A percentile compares a stretch with the other conserved stretches of the same genome.
Conservation (phyloP, 768 basidiomycete species). For the Naganishia kalamii region DNA sequence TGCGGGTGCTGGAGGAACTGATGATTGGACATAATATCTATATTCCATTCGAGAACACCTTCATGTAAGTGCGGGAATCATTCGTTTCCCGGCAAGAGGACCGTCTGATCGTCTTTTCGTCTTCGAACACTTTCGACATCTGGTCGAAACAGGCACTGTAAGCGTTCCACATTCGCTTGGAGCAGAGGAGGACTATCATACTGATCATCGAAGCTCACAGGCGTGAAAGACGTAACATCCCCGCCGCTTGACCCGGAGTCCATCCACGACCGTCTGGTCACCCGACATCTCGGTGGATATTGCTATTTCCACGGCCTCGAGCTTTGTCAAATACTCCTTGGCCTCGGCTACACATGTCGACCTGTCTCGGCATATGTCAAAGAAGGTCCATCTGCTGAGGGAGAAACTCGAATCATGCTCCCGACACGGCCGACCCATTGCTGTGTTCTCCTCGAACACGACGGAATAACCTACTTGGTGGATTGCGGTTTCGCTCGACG, state of each 20-base stretch:
- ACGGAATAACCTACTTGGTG: not conserved
- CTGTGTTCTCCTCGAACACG: slow-evolving; percentile 14
- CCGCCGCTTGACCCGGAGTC: slow-evolving; percentile 7
- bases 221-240: not conserved
- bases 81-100: not conserved
- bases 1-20: not conserved
- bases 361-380: slow-evolving; percentile 4
- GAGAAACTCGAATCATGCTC: not conserved
- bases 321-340: slow-evolving; percentile 3
- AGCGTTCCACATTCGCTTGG: not conserved
- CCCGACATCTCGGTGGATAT: slow-evolving; percentile 11
- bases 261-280: slow-evolving; percentile 6
- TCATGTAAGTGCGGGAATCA: slow-evolving; percentile 18
- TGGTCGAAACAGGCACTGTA: slow-evolving; percentile 8
- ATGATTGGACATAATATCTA: slow-evolving; percentile 5
- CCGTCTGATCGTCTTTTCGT: not conserved
- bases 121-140: not conserved
- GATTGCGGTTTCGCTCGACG: slow-evolving; percentile 15
- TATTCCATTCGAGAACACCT: slow-evolving; percentile 22
- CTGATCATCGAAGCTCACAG: not conserved
- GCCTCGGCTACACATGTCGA: slow-evolving; percentile 3
- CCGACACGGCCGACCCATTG: slow-evolving; percentile 10
- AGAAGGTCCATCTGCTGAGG: not conserved
- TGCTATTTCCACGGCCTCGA: slow-evolving; percentile 19
- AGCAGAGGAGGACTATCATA: not conserved